Base-by-base conservation (phyloP, 1,284 basidiomycete species). In the Melampsora larici-populina region DNA sequence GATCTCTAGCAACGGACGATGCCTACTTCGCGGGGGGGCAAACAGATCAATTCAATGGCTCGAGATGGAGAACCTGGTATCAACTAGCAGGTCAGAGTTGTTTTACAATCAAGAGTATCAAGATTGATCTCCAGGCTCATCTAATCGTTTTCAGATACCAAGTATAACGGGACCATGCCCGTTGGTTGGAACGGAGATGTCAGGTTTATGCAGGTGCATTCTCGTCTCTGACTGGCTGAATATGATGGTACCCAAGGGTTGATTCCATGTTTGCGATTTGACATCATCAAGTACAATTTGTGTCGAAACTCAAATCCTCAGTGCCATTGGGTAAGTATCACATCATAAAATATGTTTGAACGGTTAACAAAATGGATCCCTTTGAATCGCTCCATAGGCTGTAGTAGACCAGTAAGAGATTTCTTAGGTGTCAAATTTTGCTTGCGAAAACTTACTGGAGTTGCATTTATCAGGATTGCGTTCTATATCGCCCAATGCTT, bases 281-380 rank as follows among this genome's bases (percentile, higher is more conserved):
- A 15, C 13, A 24, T 29, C 9, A 7, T 21, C 8, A n/a, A 58
- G 55, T 58, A 58, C 55, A 58, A n/a, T 29, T 8, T 24, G 17
- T 58, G 55, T 24, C 55, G 55, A 21, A 58, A 58, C 15, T n/a
- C 55, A 58, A 58, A 58, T 58, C 55, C 55, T n/a, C 55, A 58
- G 24, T 58, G 55, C 24, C 55, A 58, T 58, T 58, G 55, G 55
- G 55, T 58, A 29, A 58, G 29, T 58, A n/a, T 13, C 11, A 24
- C 21, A 24, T 58, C 55, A 24, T 1, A 24, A 58, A 15, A 24
- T 15, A 8, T 58, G 13, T 29, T n/a, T n/a, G 29, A 24, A 58
- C 55, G 5, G 9, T n/a, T 24, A 9, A 58, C 43, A 15, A 15
- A 24, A 21, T 58, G 21, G 4, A 0, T 58, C 29, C 9, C 9